Percentiles rank a stretch among this genome's conserved stretches.
These are phyloP conservation scores for Trichocladium uniseriatum DNA, from an alignment of 495 filamentous ascomycete genomes.

Conservation along the genomic window DNA sequence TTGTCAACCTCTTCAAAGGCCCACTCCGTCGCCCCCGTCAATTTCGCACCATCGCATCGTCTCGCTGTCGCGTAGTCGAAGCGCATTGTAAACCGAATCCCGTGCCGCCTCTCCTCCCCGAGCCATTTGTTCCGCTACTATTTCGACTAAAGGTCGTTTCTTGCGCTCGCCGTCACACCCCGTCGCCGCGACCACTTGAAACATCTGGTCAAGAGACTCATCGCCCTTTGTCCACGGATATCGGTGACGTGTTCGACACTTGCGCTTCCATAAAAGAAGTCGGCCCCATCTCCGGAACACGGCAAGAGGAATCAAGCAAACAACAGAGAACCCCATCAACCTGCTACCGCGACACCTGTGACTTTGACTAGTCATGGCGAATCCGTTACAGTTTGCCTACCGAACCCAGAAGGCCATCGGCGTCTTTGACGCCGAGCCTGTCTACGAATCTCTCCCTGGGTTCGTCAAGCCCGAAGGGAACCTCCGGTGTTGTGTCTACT, in stretches of 20 bases:
- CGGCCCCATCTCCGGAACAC: background rate
- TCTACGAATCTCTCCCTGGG: slow-evolving; percentile 75
- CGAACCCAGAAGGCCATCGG: slow-evolving; percentile 94
- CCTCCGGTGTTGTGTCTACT: slow-evolving; percentile 88
- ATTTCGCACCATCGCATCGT: background rate
- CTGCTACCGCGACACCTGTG: slow-evolving; percentile 46
- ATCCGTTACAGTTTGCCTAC: slow-evolving; percentile 83
- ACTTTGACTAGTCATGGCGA: slow-evolving; percentile 84
- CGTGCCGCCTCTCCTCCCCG: background rate
- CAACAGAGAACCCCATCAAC: slow-evolving; percentile 6
- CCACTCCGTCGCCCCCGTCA: background rate
- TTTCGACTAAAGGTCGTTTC: background rate
- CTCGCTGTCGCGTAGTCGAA: slow-evolving; percentile 2
- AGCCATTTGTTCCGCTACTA: background rate
- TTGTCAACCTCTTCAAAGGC: slow-evolving; percentile 11
- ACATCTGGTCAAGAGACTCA: too few relatives aligned
- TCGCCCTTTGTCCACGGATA: too few relatives aligned
- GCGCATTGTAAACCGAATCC: background rate
- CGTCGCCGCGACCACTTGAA: too few relatives aligned
- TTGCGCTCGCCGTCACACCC: background rate
- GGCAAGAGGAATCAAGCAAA: slow-evolving; percentile 16
- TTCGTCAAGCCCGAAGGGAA: slow-evolving; percentile 89
- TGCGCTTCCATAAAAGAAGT: background rate
- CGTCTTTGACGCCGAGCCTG: slow-evolving; percentile 78
- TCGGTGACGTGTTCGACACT: background rate